Evolutionary conservation across 768 basidiomycete genomes (phyloP).

Genomic region (Cystofilobasidium macerans): DNA sequence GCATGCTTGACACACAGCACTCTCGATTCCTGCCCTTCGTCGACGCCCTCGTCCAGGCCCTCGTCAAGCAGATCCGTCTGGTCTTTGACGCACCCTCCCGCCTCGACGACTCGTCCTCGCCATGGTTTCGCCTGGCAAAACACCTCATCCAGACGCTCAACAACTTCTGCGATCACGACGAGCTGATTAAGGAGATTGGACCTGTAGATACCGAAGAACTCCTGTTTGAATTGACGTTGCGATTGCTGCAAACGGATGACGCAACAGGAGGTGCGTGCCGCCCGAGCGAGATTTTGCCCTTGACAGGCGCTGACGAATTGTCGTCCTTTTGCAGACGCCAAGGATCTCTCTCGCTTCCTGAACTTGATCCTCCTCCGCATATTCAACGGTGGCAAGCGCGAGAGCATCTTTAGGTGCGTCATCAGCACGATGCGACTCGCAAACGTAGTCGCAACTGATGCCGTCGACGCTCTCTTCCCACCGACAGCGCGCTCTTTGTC

Average conservation of each 20-base stretch:
- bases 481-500: conserved; percentile 58
- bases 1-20: conserved; percentile 63
- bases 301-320: too few species aligned
- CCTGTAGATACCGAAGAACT: conserved; percentile 73
- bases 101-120: conserved; percentile 5
- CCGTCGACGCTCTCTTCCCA: conserved; percentile 16
- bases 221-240: conserved; percentile 81
- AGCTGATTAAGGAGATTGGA: conserved; percentile 75
- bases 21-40: conserved; percentile 65
- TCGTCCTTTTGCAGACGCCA: conserved; percentile 51
- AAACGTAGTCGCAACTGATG: background rate
- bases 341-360: conserved; percentile 89
- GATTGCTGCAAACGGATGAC: conserved; percentile 88
- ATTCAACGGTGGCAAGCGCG: conserved; percentile 78
- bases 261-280: conserved; percentile 16
- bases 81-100: conserved; percentile 10
- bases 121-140: conserved; percentile 67
- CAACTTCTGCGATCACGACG: conserved; percentile 80
- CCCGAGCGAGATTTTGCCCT: too few species aligned
- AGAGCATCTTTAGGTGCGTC: conserved; percentile 78
- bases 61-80: conserved; percentile 43
- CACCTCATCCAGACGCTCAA: conserved; percentile 94
- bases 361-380: conserved; percentile 94
- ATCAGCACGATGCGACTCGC: too few species aligned
- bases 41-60: conserved; percentile 73